phyloP scores from a whole-genome alignment of 768 basidiomycete species.

The Leccinellum rugosiceps region DNA sequence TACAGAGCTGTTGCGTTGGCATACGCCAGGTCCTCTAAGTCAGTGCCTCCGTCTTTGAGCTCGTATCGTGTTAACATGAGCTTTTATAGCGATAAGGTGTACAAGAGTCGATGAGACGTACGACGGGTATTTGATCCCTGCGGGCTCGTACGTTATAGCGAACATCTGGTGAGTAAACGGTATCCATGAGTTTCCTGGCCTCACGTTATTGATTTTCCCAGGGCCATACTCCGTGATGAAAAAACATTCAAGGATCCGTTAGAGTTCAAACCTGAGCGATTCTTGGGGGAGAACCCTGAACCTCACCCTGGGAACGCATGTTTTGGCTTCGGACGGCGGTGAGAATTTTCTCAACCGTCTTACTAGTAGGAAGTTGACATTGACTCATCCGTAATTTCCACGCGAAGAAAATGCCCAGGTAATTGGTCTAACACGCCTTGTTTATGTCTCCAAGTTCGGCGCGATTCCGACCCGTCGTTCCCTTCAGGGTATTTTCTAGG shows the following conservation, averaged over 20 bases:
- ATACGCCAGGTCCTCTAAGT: slow-evolving; percentile 16
- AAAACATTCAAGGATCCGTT: slow-evolving; percentile 13
- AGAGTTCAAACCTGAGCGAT: slow-evolving; percentile 25
- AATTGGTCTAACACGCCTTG: not conserved
- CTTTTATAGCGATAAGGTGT: slow-evolving; percentile 6
- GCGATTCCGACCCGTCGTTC: not conserved
- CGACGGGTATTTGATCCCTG: slow-evolving; percentile 22
- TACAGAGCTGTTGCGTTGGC: slow-evolving; percentile 27
- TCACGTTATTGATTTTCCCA: not conserved
- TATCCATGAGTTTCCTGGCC: not conserved
- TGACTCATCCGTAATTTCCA: not conserved
- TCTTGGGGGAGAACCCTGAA: slow-evolving; percentile 18
- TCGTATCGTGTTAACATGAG: not conserved
- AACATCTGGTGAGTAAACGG: slow-evolving; percentile 14
- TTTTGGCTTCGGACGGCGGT: slow-evolving; percentile 25
- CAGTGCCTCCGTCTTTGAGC: not conserved
- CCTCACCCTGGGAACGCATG: slow-evolving; percentile 10
- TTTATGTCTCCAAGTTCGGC: not conserved
- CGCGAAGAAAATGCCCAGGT: not conserved
- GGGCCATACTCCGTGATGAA: slow-evolving; percentile 21
- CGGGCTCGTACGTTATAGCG: slow-evolving; percentile 11
- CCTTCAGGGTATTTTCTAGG: slow-evolving; percentile 17
- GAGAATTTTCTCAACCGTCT: not conserved
- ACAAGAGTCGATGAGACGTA: slow-evolving; percentile 13
- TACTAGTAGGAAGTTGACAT: not conserved